These are phyloP conservation scores for Agaricales sp. DNA, from an alignment of 1,284 basidiomycete species.

Conservation along the genomic window DNA sequence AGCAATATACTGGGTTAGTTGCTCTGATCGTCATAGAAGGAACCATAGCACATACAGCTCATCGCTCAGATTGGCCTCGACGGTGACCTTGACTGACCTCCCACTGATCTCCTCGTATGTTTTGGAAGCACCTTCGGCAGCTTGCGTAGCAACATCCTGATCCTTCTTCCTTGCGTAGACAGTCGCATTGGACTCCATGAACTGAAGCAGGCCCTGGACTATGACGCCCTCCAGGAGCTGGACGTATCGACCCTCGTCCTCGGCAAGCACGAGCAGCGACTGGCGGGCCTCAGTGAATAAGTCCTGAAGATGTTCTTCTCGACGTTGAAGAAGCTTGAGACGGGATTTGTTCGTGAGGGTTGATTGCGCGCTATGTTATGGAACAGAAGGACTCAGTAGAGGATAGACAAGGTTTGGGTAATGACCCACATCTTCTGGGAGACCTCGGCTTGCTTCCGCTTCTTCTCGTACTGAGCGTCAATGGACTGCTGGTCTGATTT, in stretches of 20 bases:
- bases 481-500: conserved; percentile 90
- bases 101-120: conserved; percentile 74
- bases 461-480: conserved; percentile 89
- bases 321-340: conserved; percentile 80
- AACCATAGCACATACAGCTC: conserved; percentile 44
- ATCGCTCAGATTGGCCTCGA: conserved; percentile 61
- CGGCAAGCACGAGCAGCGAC: conserved; percentile 52
- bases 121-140: conserved; percentile 51
- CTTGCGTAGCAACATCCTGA: conserved; percentile 40
- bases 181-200: conserved; percentile 60
- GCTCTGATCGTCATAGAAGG: background rate
- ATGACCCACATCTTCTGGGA: conserved; percentile 84
- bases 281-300: conserved; percentile 75
- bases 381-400: conserved; percentile 3
- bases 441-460: conserved; percentile 84
- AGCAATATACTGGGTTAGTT: conserved; percentile 5
- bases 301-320: conserved; percentile 88
- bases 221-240: conserved; percentile 77
- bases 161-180: conserved; percentile 61
- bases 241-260: conserved; percentile 64
- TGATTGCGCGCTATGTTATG: conserved; percentile 71
- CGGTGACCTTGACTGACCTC: conserved; percentile 46
- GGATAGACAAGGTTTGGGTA: conserved; percentile 1
- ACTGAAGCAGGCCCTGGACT: conserved; percentile 52
- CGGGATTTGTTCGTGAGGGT: conserved; percentile 96